Conservation (phyloP, 2,329 filamentous ascomycete genomes). For the Botryosphaeria dothidea region DNA sequence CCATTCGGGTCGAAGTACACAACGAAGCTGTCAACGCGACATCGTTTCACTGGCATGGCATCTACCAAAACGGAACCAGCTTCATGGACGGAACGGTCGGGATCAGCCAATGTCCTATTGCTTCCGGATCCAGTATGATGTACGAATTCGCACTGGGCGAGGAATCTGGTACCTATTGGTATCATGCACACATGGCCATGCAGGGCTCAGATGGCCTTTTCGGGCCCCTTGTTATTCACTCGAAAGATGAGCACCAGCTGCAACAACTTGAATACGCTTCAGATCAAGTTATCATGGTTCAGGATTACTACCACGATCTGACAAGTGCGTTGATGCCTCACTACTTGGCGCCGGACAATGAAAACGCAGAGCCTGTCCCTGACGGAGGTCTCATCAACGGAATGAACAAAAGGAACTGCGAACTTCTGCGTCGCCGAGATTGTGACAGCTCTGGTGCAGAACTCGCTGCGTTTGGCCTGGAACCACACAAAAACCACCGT, state of each 20-base stretch:
- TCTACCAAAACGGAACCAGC: conserved; percentile 68
- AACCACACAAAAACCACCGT: conserved; percentile 62
- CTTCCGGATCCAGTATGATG: conserved; percentile 62
- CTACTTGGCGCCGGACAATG: conserved; percentile 53
- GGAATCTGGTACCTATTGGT: conserved; percentile 73
- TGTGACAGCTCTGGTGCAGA: conserved; percentile 36
- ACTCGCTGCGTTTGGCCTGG: conserved; percentile 35
- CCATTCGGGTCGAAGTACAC: conserved; percentile 63
- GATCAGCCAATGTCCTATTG: conserved; percentile 68
- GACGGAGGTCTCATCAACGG: conserved; percentile 48
- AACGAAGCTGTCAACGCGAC: conserved; percentile 63
- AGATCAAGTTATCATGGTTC: conserved; percentile 65
- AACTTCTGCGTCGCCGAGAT: conserved; percentile 34
- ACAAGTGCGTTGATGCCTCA: conserved; percentile 50
- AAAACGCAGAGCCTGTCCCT: conserved; percentile 59
- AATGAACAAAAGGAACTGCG: conserved; percentile 39
- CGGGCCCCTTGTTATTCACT: conserved; percentile 64
- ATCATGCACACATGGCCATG: conserved; percentile 67
- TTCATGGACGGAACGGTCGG: conserved; percentile 71
- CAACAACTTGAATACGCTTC: conserved; percentile 46
- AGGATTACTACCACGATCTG: conserved; percentile 67
- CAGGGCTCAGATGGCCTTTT: conserved; percentile 72
- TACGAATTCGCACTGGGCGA: conserved; percentile 63
- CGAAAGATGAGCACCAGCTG: conserved; percentile 44
- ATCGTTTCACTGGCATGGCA: conserved; percentile 69